Percentiles rank a stretch among this genome's conserved stretches.
phyloP scores from a whole-genome alignment of 1,284 basidiomycete genomes.

The Ganoderma boninense region DNA sequence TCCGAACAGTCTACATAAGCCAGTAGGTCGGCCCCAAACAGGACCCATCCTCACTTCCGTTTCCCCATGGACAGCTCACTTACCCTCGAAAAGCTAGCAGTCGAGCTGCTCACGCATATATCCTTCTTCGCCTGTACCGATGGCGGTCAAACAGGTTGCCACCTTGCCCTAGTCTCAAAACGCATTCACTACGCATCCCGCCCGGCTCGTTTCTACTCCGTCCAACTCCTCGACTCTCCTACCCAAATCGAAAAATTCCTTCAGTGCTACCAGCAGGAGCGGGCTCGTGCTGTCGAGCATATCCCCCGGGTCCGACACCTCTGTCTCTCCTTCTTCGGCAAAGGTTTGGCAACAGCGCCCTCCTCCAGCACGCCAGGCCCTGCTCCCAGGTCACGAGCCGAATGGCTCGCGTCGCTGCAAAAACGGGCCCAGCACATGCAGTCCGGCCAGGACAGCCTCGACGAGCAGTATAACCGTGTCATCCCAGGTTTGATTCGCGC shows the following conservation, averaged over 20 bases:
- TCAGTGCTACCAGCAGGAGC: slow-evolving; percentile 24
- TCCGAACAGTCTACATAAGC: not conserved
- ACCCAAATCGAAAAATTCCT: slow-evolving; percentile 27
- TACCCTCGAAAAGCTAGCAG: slow-evolving; percentile 28
- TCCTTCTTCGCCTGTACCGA: slow-evolving; percentile 30
- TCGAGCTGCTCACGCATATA: slow-evolving; percentile 30
- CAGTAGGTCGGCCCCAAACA: not conserved
- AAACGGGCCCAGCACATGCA: slow-evolving; percentile 24
- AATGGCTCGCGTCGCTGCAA: slow-evolving; percentile 25
- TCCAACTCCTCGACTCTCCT: slow-evolving; percentile 26
- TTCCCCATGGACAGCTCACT: slow-evolving; percentile 1
- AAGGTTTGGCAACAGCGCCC: slow-evolving; percentile 10
- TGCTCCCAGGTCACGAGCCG: slow-evolving; percentile 21
- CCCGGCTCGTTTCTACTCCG: slow-evolving; percentile 29
- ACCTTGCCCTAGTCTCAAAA: slow-evolving; percentile 29
- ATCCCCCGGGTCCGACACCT: slow-evolving; percentile 31
- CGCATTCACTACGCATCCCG: slow-evolving; percentile 29
- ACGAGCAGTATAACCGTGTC: slow-evolving; percentile 28
- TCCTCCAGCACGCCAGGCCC: not conserved
- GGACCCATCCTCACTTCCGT: not conserved
- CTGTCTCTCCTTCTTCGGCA: slow-evolving; percentile 29
- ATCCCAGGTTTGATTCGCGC: slow-evolving; percentile 25
- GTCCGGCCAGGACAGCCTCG: slow-evolving; percentile 22
- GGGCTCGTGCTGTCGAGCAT: slow-evolving; percentile 19
- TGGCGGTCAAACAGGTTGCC: slow-evolving; percentile 27